These are phyloP conservation scores for Candida qinlingensis DNA, from an alignment of 805 yeast genomes.

Conservation along the genomic window DNA sequence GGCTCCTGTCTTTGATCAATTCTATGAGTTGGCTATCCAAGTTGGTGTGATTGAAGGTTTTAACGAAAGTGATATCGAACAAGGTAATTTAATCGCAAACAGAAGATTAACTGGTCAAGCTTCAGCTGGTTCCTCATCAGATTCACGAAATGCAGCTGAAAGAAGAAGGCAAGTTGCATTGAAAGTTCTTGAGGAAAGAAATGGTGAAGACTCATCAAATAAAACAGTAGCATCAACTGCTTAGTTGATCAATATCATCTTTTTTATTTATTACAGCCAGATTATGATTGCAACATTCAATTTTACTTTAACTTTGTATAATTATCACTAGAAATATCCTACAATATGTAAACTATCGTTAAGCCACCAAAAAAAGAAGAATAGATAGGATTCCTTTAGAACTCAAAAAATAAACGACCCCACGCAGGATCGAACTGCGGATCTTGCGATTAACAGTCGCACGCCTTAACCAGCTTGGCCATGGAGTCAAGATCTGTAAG, in stretches of 20 bases:
- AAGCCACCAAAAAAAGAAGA: no score
- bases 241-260: background rate
- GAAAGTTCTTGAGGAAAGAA: slow-evolving; percentile 66
- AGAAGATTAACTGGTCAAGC: slow-evolving; percentile 38
- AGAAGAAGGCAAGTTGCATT: slow-evolving; percentile 74
- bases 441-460: slow-evolving; percentile 48
- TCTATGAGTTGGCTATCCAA: slow-evolving; percentile 34
- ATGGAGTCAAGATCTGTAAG: slow-evolving; percentile 20
- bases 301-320: no score
- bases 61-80: slow-evolving; percentile 63
- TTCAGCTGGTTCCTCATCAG: slow-evolving; percentile 13
- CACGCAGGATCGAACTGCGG: slow-evolving; percentile 49
- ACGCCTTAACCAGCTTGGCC: slow-evolving; percentile 39
- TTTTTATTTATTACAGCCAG: background rate
- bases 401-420: slow-evolving; percentile 30
- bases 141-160: slow-evolving; percentile 55
- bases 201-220: slow-evolving; percentile 21
- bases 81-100: slow-evolving; percentile 66
- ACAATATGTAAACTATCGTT: no score
- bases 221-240: background rate
- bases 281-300: background rate
- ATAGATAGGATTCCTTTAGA: no score
- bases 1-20: slow-evolving; percentile 42
- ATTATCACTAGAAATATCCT: no score
- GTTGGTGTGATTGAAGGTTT: slow-evolving; percentile 55